phyloP scores from a whole-genome alignment of 1,139 yeast genomes.

The Meyerozyma athensensis region DNA sequence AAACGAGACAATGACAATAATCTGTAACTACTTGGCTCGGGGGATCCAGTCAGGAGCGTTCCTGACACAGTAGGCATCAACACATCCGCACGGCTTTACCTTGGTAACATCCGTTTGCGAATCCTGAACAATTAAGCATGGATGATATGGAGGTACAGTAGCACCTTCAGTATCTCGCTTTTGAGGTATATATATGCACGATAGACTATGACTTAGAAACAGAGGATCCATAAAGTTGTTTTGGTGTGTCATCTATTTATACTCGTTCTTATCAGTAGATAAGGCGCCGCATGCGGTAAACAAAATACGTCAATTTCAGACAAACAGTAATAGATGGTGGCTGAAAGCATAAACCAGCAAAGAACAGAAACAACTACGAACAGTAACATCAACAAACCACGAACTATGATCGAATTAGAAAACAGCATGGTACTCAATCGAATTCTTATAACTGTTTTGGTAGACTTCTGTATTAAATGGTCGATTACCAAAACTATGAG shows the following conservation, averaged over 20 bases:
- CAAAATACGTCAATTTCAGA: neutral
- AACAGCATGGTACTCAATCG: no score
- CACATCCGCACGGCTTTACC: conserved; percentile 41
- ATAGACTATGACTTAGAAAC: neutral
- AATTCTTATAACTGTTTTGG: no score
- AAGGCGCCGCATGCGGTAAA: neutral
- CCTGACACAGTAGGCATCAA: conserved; percentile 40
- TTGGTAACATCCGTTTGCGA: conserved; percentile 37
- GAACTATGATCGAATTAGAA: no score
- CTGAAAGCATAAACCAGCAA: no score
- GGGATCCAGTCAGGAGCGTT: conserved; percentile 44
- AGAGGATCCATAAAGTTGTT: neutral
- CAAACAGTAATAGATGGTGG: no score
- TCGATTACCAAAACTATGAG: no score
- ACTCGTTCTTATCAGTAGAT: conserved; percentile 1
- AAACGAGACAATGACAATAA: neutral
- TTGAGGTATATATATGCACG: conserved; percentile 1
- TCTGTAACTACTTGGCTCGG: conserved; percentile 11
- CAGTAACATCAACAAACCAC: no score
- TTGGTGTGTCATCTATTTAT: neutral
- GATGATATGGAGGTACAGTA: conserved; percentile 37
- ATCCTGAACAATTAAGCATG: conserved; percentile 43
- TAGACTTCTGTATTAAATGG: no score
- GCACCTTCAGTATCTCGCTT: conserved; percentile 1
- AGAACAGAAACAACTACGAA: no score